Percentiles rank a stretch among this genome's conserved stretches.
These are phyloP conservation scores for Stygiomarasmius scandens DNA, from an alignment of 1,284 basidiomycete species.

Conservation along the genomic window DNA sequence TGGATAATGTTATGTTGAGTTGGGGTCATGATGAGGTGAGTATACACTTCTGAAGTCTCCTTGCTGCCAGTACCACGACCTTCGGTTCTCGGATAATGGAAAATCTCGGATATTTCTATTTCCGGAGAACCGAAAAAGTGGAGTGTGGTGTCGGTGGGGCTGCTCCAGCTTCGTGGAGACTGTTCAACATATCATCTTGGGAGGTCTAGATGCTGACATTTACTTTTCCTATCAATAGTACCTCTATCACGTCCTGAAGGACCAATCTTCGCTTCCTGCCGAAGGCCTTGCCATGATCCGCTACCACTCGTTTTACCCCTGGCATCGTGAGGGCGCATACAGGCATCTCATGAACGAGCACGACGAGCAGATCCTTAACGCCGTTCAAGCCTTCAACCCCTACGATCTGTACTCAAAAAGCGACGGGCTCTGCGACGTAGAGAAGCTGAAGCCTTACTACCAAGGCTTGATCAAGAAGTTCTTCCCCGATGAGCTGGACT, in stretches of 20 bases:
- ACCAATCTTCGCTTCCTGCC: constrained; percentile 78
- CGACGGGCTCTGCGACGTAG: constrained; percentile 68
- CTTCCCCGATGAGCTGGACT: constrained; percentile 79
- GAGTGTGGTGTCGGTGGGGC: too few relatives aligned
- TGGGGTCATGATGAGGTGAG: constrained; percentile 89
- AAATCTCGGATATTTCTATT: too few relatives aligned
- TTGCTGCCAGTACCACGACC: too few relatives aligned
- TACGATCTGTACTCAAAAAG: constrained; percentile 92
- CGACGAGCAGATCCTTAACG: constrained; percentile 62
- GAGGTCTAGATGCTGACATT: too few relatives aligned
- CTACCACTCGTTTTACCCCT: constrained; percentile 92
- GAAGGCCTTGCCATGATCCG: constrained; percentile 91
- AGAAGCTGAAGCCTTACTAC: constrained; percentile 81
- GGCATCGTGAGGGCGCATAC: constrained; percentile 88
- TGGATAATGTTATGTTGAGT: constrained; percentile 89
- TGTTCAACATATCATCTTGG: too few relatives aligned
- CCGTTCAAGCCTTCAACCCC: constrained; percentile 82
- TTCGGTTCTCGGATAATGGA: too few relatives aligned
- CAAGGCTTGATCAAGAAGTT: constrained; percentile 80
- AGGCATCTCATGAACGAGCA: constrained; percentile 73
- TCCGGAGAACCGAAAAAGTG: too few relatives aligned
- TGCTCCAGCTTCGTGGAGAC: too few relatives aligned
- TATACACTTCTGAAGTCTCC: too few relatives aligned
- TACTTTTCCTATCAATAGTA: too few relatives aligned
- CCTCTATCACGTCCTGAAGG: constrained; percentile 76